Conservation (phyloP, 1,284 basidiomycete species). For the Apiotrichum porosum region DNA sequence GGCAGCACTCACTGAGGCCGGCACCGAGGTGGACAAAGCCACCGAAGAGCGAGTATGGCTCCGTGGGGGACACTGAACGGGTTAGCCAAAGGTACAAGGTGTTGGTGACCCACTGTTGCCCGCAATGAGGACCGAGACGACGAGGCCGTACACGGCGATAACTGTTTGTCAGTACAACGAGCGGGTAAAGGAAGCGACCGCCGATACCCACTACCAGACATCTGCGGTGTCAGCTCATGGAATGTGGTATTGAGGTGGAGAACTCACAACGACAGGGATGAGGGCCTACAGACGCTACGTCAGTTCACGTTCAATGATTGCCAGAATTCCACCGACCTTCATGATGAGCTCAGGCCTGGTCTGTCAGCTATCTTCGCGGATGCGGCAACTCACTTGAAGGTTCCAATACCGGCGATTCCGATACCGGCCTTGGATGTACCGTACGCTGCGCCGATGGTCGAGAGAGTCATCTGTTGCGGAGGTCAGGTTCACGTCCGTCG, state of each 20-base stretch:
- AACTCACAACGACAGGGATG: slow-evolving; percentile 60
- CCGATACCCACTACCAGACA: slow-evolving; percentile 62
- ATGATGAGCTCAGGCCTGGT: slow-evolving; percentile 88
- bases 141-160: slow-evolving; percentile 55
- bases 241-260: background rate
- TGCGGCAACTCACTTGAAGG: slow-evolving; percentile 59
- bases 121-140: slow-evolving; percentile 62
- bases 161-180: slow-evolving; percentile 29
- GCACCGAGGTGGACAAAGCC: slow-evolving; percentile 95
- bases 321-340: slow-evolving; percentile 61
- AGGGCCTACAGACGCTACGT: slow-evolving; percentile 6
- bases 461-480: slow-evolving; percentile 47
- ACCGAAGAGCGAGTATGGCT: slow-evolving; percentile 58
- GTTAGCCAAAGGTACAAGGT: slow-evolving; percentile 17
- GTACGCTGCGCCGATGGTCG: slow-evolving; percentile 85
- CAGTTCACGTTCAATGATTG: slow-evolving; percentile 1
- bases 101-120: slow-evolving; percentile 54
- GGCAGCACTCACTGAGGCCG: slow-evolving; percentile 57
- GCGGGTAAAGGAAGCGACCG: slow-evolving; percentile 23
- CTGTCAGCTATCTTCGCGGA: background rate
- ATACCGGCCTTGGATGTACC: slow-evolving; percentile 97
- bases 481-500: no score
- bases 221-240: slow-evolving; percentile 37
- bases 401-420: slow-evolving; percentile 92
- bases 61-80: slow-evolving; percentile 57